These are phyloP conservation scores for Tubosaeta sp. DNA, from an alignment of 768 basidiomycete species.

Conservation along the genomic window DNA sequence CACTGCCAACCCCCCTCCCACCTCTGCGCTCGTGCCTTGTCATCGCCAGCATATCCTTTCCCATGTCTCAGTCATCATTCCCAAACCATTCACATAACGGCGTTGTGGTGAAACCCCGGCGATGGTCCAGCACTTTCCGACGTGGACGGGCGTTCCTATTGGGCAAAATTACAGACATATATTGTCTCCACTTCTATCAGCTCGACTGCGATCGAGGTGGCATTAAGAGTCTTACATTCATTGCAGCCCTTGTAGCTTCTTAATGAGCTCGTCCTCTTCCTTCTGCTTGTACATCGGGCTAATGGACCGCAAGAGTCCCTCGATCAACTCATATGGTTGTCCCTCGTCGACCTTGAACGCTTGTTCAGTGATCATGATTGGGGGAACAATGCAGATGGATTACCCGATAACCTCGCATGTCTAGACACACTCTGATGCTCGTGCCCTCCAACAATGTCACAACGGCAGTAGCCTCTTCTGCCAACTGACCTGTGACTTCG, in stretches of 20 bases:
- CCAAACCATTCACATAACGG: background rate
- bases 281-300: constrained; percentile 53
- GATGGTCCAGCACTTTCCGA: background rate
- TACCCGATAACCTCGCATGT: constrained; percentile 55
- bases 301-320: constrained; percentile 48
- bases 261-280: constrained; percentile 43
- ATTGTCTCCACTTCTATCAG: constrained; percentile 1
- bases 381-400: constrained; percentile 3
- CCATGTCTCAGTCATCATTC: background rate
- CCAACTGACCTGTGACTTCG: constrained; percentile 32
- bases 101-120: background rate
- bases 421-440: constrained; percentile 43
- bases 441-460: constrained; percentile 57
- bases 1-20: background rate
- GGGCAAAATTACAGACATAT: background rate
- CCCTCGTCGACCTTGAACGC: constrained; percentile 24
- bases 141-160: background rate
- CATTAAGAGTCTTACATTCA: constrained; percentile 8
- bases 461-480: constrained; percentile 47
- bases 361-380: constrained; percentile 1
- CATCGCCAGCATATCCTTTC: background rate
- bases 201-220: background rate
- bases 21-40: background rate
- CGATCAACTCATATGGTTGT: constrained; percentile 52
- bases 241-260: constrained; percentile 44